Conservation (phyloP, 2,329 filamentous ascomycete species). For the Cylindrodendrum hubeiense region DNA sequence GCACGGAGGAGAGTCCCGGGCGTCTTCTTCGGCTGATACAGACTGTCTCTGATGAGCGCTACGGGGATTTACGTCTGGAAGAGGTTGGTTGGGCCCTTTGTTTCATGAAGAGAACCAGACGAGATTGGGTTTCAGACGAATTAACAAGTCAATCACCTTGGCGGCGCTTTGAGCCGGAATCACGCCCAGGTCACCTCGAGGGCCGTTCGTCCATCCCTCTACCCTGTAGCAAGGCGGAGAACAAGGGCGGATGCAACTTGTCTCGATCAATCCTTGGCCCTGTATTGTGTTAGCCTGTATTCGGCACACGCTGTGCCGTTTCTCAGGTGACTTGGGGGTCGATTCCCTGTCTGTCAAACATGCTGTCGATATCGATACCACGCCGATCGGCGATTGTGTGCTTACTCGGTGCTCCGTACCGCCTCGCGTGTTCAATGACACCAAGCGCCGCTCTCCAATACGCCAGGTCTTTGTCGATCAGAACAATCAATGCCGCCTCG, state of each 20-base stretch:
- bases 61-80: not conserved
- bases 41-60: not conserved
- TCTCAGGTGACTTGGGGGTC: not conserved
- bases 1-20: not conserved
- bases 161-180: no score
- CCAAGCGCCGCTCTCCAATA: not conserved
- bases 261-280: no score
- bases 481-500: not conserved
- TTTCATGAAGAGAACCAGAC: no score
- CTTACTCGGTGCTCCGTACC: no score
- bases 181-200: no score
- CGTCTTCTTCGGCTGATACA: not conserved
- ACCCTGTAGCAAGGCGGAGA: no score
- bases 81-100: no score
- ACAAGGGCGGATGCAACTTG: no score
- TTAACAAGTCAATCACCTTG: no score
- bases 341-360: not conserved
- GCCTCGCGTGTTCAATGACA: not conserved
- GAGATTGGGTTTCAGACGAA: no score
- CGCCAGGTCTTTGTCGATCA: not conserved
- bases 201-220: no score
- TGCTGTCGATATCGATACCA: not conserved
- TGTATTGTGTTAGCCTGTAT: no score
- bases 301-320: not conserved
- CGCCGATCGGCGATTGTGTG: not conserved